phyloP scores from a whole-genome alignment of 2,329 filamentous ascomycete genomes.

The Myriosclerotinia duriaeana region DNA sequence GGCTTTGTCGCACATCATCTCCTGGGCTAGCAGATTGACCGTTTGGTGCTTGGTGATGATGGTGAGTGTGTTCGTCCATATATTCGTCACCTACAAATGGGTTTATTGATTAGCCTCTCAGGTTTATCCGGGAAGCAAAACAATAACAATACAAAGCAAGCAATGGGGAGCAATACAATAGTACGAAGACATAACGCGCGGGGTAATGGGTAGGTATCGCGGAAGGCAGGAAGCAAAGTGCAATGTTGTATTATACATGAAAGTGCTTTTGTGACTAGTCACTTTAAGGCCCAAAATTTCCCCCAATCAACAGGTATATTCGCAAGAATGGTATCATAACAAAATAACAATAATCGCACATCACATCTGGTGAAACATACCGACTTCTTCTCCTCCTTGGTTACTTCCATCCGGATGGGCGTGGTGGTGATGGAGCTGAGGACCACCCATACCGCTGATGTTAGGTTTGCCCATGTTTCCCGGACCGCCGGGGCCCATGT shows the following conservation, averaged over 20 bases:
- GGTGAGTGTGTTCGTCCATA: conserved; percentile 63
- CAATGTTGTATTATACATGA: conserved; percentile 43
- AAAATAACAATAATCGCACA: conserved; percentile 38
- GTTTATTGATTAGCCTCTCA: conserved; percentile 39
- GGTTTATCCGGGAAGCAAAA: conserved; percentile 37
- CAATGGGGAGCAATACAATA: conserved; percentile 33
- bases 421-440: conserved; percentile 69
- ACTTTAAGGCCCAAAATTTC: conserved; percentile 26
- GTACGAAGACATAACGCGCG: conserved; percentile 35
- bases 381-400: conserved; percentile 77
- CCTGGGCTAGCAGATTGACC: conserved; percentile 52
- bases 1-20: conserved; percentile 69
- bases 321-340: conserved; percentile 40
- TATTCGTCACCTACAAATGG: conserved; percentile 57
- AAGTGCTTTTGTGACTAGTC: conserved; percentile 36
- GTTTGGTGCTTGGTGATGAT: conserved; percentile 62
- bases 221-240: conserved; percentile 37
- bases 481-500: conserved; percentile 58
- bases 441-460: conserved; percentile 63
- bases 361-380: conserved; percentile 91
- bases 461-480: conserved; percentile 63
- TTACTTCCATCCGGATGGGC: conserved; percentile 65
- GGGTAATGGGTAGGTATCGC: conserved; percentile 35
- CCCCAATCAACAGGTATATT: conserved; percentile 34
- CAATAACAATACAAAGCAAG: conserved; percentile 27